Evolutionary conservation across 2,329 filamentous ascomycete species (phyloP).

Genomic region (Fusarium sp.): DNA sequence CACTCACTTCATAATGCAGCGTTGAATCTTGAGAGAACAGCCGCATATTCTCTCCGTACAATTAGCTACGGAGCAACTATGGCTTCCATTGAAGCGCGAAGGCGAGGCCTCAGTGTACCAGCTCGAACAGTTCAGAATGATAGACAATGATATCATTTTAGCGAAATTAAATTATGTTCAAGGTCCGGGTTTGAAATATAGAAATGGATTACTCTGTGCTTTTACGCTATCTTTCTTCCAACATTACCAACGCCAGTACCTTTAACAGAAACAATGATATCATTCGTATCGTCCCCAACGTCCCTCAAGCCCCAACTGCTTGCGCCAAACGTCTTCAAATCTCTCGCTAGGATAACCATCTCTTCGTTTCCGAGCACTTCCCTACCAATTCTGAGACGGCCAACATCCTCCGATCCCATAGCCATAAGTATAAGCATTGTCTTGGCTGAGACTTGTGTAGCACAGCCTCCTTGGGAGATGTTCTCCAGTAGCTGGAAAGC

Average conservation of each 20-base stretch:
- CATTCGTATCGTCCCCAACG: conserved; percentile 72
- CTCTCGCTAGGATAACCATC: conserved; percentile 82
- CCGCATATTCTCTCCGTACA: conserved; percentile 65
- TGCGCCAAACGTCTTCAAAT: conserved; percentile 88
- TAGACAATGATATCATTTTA: conserved; percentile 31
- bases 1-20: conserved; percentile 62
- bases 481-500: conserved; percentile 90
- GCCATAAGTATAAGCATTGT: conserved; percentile 92
- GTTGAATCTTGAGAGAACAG: conserved; percentile 59
- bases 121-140: conserved; percentile 34
- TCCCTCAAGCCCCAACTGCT: conserved; percentile 92
- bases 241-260: conserved; percentile 95
- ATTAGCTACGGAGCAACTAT: conserved; percentile 66
- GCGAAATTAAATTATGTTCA: background rate
- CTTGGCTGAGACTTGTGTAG: conserved; percentile 75
- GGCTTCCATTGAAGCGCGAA: conserved; percentile 61
- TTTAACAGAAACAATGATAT: conserved; percentile 91
- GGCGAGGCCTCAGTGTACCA: conserved; percentile 49
- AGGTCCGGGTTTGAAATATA: conserved; percentile 29
- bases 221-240: conserved; percentile 83
- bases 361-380: conserved; percentile 86
- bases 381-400: conserved; percentile 82
- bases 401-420: conserved; percentile 97
- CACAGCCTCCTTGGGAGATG: conserved; percentile 85
- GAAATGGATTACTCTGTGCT: conserved; percentile 34